phyloP scores from a whole-genome alignment of 345 rosid genomes.

The Salix dunnii region DNA sequence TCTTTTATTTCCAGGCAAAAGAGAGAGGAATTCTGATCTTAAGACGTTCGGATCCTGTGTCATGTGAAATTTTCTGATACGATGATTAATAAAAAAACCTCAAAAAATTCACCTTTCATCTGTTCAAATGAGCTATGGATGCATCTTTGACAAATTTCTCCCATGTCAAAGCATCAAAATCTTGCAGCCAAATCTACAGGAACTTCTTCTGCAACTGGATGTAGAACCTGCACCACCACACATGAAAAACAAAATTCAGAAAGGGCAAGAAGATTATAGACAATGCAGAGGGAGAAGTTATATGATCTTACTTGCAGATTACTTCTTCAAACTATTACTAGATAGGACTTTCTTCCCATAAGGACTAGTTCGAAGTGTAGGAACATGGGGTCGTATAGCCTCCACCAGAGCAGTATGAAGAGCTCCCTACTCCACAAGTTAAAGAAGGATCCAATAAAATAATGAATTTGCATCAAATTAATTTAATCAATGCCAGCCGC shows the following conservation, averaged over 20 bases:
- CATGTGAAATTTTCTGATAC: constrained; percentile 12
- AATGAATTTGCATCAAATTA: background rate
- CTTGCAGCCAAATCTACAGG: constrained; percentile 33
- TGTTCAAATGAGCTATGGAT: constrained; percentile 1
- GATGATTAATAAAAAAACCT: constrained; percentile 1
- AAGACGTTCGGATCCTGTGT: constrained; percentile 16
- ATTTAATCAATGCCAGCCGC: background rate
- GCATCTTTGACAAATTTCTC: constrained; percentile 11
- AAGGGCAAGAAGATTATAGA: background rate
- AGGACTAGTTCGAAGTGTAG: constrained; percentile 64
- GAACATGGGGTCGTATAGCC: constrained; percentile 57
- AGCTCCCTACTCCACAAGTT: constrained; percentile 47
- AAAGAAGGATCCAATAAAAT: background rate
- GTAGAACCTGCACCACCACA: constrained; percentile 24
- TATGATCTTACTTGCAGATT: constrained; percentile 19
- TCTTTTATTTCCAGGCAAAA: constrained; percentile 26
- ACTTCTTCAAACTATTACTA: constrained; percentile 58
- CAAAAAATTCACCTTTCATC: constrained; percentile 7
- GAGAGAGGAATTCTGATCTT: constrained; percentile 9
- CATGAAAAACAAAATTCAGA: background rate
- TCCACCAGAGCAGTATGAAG: constrained; percentile 53
- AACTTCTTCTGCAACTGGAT: constrained; percentile 18
- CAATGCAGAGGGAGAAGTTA: background rate
- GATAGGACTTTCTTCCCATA: constrained; percentile 83
- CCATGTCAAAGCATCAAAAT: constrained; percentile 15